Percentiles rank a stretch among this genome's conserved stretches.
phyloP scores from a whole-genome alignment of 1,284 basidiomycete genomes.

The Leccinum fuscescens region DNA sequence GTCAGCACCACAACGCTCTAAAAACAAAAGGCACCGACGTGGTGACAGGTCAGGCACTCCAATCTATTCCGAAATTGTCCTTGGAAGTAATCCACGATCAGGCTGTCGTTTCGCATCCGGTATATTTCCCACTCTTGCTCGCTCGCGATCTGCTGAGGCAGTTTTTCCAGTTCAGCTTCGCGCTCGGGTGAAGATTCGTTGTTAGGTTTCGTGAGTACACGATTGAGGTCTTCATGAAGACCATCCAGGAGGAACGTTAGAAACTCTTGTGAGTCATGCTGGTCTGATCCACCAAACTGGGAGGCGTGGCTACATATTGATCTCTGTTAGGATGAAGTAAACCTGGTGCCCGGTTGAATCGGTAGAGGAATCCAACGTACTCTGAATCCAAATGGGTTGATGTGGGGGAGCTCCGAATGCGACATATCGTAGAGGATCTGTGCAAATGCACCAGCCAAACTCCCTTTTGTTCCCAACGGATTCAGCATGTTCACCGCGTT shows the following conservation, averaged over 20 bases:
- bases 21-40: slow-evolving; percentile 47
- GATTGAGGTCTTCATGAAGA: slow-evolving; percentile 94
- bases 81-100: slow-evolving; percentile 97
- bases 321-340: slow-evolving; percentile 45
- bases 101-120: slow-evolving; percentile 86
- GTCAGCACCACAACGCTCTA: slow-evolving; percentile 9
- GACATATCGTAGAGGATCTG: slow-evolving; percentile 85
- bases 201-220: slow-evolving; percentile 77
- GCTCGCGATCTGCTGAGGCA: slow-evolving; percentile 88
- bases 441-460: slow-evolving; percentile 81
- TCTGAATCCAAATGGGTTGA: slow-evolving; percentile 85
- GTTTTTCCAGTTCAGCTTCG: slow-evolving; percentile 83
- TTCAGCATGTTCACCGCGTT: slow-evolving; percentile 87
- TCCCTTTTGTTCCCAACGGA: slow-evolving; percentile 86
- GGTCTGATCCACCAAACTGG: slow-evolving; percentile 88
- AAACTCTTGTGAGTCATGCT: slow-evolving; percentile 98
- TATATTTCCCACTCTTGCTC: slow-evolving; percentile 94
- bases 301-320: slow-evolving; percentile 84
- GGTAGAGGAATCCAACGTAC: slow-evolving; percentile 45
- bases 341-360: neutral
- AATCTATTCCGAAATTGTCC: slow-evolving; percentile 93
- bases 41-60: slow-evolving; percentile 87
- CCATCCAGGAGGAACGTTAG: slow-evolving; percentile 93
- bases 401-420: slow-evolving; percentile 81
- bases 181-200: slow-evolving; percentile 77